phyloP scores from a whole-genome alignment of 1,139 yeast species.

The Spathaspora jeffriesii region DNA sequence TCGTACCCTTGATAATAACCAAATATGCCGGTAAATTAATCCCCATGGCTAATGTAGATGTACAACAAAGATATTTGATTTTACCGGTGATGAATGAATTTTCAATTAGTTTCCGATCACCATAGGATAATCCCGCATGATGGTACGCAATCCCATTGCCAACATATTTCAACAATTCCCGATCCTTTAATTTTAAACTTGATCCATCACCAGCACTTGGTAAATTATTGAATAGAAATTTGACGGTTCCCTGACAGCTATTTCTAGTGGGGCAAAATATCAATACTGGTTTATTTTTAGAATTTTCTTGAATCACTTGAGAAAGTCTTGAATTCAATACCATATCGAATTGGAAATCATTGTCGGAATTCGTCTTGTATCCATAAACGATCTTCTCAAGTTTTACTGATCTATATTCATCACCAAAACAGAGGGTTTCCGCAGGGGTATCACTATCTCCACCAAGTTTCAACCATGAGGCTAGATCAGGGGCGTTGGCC shows the following conservation, averaged over 20 bases:
- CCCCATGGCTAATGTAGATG: constrained; percentile 99
- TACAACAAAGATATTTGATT: constrained; percentile 79
- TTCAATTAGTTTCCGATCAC: constrained; percentile 79
- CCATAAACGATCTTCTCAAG: constrained; percentile 45
- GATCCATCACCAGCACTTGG: not conserved
- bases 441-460: constrained; percentile 20
- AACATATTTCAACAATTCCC: constrained; percentile 24
- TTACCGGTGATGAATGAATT: constrained; percentile 89
- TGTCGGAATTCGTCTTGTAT: constrained; percentile 30
- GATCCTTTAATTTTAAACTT: constrained; percentile 19
- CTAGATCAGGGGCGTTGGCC: constrained; percentile 86
- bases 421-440: constrained; percentile 39
- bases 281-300: constrained; percentile 41
- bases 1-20: constrained; percentile 93
- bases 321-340: constrained; percentile 36
- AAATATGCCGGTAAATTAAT: constrained; percentile 97
- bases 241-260: constrained; percentile 48
- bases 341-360: constrained; percentile 46
- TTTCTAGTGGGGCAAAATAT: constrained; percentile 57
- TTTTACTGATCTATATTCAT: constrained; percentile 45
- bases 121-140: constrained; percentile 85
- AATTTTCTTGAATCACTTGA: constrained; percentile 34
- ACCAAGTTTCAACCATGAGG: constrained; percentile 42
- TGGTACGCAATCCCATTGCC: constrained; percentile 56
- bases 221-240: constrained; percentile 22